Base-by-base conservation (phyloP, 768 basidiomycete species). In the Rhizopogon vinicolor region DNA sequence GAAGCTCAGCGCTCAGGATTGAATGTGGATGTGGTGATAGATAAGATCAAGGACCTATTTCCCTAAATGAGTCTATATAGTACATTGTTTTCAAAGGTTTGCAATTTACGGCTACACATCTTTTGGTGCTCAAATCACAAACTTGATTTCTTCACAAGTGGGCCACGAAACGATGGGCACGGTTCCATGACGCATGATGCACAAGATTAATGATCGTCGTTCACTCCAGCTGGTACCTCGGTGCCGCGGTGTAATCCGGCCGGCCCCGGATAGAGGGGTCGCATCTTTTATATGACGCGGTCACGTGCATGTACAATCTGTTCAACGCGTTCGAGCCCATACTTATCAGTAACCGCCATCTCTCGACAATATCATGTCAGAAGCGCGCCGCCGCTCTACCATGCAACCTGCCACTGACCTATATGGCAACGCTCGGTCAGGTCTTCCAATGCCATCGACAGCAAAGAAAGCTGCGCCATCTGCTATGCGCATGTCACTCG, bases 371-470 rank as follows among this genome's bases (percentile, higher is more conserved):
- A 10, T 35, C 56, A 75, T 71, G 66, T 77, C 78, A 64, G 84
- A 84, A 59, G 65, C 72, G 39, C 74, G 77, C 39, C 76, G 85
- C 55, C 79, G 81, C 42, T 85, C 83, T 37, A 79, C 79, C 1
- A 77, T 87, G 74, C 84, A 83, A 51, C 76, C 81, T 19, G 56
- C 77, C 13, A 44, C 72, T 3, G 85, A 87, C 50, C 67, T 76
- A 1, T 71, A 81, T 60, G 75, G 75, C 12, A 79, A 72, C 61
- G 67, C 62, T 33, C 78, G 85, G 44, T 89, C 91, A 2, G 79
- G 82, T 28, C 78, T 93, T 13, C 91, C 91, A 1, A 68, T 91
- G 52, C 89, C 88, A 5, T 81, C 90, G 0, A 86, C 89, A 0
- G 69, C 81, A 57, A 92, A 91, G 76, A 92, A 89, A 67, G 78